Conservation (phyloP, 1,139 yeast genomes). For the Yamadazyma atmosphaerica region DNA sequence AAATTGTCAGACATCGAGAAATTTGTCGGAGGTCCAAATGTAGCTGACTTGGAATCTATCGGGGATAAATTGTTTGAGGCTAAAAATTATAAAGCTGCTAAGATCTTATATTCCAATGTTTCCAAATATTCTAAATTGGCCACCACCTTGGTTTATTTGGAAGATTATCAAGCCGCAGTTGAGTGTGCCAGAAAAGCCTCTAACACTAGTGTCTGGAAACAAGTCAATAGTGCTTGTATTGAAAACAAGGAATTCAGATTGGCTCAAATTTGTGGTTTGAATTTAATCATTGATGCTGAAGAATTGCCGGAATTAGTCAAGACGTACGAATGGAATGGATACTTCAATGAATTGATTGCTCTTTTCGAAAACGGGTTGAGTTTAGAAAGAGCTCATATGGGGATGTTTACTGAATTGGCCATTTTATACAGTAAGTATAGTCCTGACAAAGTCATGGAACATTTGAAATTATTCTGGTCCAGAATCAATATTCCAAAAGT, state of each 20-base stretch:
- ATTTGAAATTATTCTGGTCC: slow-evolving; percentile 96
- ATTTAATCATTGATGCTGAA: slow-evolving; percentile 95
- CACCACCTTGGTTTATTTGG: slow-evolving; percentile 86
- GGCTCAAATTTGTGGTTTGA: slow-evolving; percentile 98
- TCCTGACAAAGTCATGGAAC: slow-evolving; percentile 94
- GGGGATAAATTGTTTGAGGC: slow-evolving; percentile 89
- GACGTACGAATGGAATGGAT: slow-evolving; percentile 87
- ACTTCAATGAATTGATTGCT: slow-evolving; percentile 86
- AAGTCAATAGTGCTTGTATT: slow-evolving; percentile 94
- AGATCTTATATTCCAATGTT: slow-evolving; percentile 78
- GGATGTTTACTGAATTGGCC: slow-evolving; percentile 97
- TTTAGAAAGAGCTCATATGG: slow-evolving; percentile 98
- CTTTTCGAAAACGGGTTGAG: slow-evolving; percentile 95
- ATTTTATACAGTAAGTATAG: slow-evolving; percentile 85
- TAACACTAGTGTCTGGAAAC: slow-evolving; percentile 93
- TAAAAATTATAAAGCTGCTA: slow-evolving; percentile 89
- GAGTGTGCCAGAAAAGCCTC: slow-evolving; percentile 99
- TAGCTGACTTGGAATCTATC: slow-evolving; percentile 86
- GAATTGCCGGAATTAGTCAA: slow-evolving; percentile 88
- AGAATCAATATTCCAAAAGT: slow-evolving; percentile 98
- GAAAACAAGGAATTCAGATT: slow-evolving; percentile 93
- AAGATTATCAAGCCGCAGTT: slow-evolving; percentile 94
- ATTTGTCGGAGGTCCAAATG: slow-evolving; percentile 82
- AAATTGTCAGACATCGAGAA: slow-evolving; percentile 80
- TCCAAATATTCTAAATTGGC: slow-evolving; percentile 96